Percentiles rank a stretch among this genome's conserved stretches.
Conservation (phyloP, 805 yeast genomes). For the Komagataella ulmi region DNA sequence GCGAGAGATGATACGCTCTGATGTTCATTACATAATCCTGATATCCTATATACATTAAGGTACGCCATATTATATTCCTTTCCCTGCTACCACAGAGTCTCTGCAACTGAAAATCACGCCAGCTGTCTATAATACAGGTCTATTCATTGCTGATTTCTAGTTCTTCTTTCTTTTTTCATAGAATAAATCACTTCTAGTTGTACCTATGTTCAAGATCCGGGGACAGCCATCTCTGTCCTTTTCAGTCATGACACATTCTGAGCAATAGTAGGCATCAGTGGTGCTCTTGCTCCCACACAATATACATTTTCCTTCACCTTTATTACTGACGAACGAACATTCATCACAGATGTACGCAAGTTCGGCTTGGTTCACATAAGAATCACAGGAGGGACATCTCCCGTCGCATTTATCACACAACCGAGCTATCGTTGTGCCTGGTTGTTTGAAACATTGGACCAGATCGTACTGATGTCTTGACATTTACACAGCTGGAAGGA, state of each 20-base stretch:
- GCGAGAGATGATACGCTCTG: neutral
- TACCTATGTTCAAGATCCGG: slow-evolving; percentile 65
- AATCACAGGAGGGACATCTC: slow-evolving; percentile 81
- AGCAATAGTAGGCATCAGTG: slow-evolving; percentile 69
- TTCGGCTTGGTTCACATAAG: slow-evolving; percentile 59
- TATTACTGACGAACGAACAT: slow-evolving; percentile 51
- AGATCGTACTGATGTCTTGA: slow-evolving; percentile 84
- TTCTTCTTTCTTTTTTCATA: slow-evolving; percentile 35
- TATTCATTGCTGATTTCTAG: neutral
- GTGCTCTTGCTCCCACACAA: slow-evolving; percentile 56
- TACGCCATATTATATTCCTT: neutral
- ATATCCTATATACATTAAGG: neutral
- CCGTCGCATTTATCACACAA: slow-evolving; percentile 86
- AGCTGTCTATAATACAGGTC: neutral
- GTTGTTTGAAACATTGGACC: slow-evolving; percentile 71
- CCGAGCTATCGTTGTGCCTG: slow-evolving; percentile 60
- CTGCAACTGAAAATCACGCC: neutral
- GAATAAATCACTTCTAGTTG: slow-evolving; percentile 53
- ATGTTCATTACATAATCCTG: neutral
- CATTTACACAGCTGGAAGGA: slow-evolving; percentile 28
- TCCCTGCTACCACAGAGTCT: too few species aligned
- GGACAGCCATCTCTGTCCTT: slow-evolving; percentile 92
- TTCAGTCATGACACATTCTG: slow-evolving; percentile 70
- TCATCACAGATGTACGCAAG: slow-evolving; percentile 70
- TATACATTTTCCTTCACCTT: slow-evolving; percentile 46